Evolutionary conservation across 176 grass and related monocot species (phyloP), one percentile per base, ranked within the genome.

Genomic region (Ensete glaucum): DNA sequence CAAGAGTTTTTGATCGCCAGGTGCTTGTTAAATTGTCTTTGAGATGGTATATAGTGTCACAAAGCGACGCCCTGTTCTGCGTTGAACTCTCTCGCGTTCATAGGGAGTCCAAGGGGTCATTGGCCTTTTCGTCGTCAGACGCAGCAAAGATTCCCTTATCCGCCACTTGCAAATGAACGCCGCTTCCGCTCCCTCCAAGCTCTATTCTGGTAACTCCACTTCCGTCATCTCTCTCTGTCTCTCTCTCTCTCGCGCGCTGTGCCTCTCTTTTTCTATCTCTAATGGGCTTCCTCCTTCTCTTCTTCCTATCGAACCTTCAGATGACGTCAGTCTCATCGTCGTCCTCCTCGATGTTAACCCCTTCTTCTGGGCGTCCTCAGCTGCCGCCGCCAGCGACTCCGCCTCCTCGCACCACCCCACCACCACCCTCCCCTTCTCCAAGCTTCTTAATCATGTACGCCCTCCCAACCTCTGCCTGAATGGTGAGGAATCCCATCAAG

Each of bases 291-390:
- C 51, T 12, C 83, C 82, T 34, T 67, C 43, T 1, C 71, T 51
- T 20, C 54, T 55, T 22, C 53, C 16, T 23, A 54, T 27, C 15
- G 2, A 34, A 24, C 50, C 52, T 54, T 70, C 82, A 98, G 94
- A 93, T 82, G 94, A 98, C 34, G 78, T 89, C 77, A 98, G 90
- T 84, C 84, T 98, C 68, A 73, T 87, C 21, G 84, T 93, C 27
- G 82, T 92, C 0, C 82, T 98, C 79, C 75, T 93, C 73, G 90
- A 98, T 78, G 88, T 82, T 53, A 98, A 98, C 78, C 94, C 94
- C 64, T 91, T 98, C 84, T 98, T 93, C 82, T 93, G 90, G 94
- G 67, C 67, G 67, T 70, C 67, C 16, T 70, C 67, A 70, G 83
- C 83, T 76, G 1, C 68, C 59, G 74, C 83, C 65, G 69, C 9